Percentiles rank a stretch among this genome's conserved stretches.
These are phyloP conservation scores for Pleurotus eryngii DNA, from an alignment of 768 basidiomycete species.

Conservation along the genomic window DNA sequence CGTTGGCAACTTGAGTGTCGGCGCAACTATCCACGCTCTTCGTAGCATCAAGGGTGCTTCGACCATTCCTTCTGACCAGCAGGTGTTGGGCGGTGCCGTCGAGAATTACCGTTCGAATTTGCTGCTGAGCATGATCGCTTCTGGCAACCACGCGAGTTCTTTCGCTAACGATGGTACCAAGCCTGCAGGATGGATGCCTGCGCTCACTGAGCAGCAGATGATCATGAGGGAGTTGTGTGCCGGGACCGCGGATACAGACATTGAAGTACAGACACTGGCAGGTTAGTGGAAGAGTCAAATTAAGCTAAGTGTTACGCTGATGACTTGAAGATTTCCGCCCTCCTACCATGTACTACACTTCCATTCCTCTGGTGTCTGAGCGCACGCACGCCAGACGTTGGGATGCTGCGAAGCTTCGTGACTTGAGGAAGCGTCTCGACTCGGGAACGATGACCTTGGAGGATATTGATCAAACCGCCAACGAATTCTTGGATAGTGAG, in stretches of 20 bases:
- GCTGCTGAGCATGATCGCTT: slow-evolving; percentile 82
- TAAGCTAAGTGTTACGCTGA: slow-evolving; percentile 3
- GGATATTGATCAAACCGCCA: slow-evolving; percentile 88
- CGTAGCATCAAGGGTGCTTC: slow-evolving; percentile 89
- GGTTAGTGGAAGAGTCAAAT: slow-evolving; percentile 50
- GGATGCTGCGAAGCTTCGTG: slow-evolving; percentile 92
- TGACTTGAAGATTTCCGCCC: slow-evolving; percentile 74
- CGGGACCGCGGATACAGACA: slow-evolving; percentile 74
- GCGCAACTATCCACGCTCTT: slow-evolving; percentile 84
- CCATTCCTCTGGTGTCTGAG: slow-evolving; percentile 88
- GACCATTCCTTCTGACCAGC: slow-evolving; percentile 89
- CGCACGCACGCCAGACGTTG: slow-evolving; percentile 81
- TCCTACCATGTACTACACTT: slow-evolving; percentile 94
- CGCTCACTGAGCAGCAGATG: slow-evolving; percentile 94
- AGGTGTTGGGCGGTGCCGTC: slow-evolving; percentile 85
- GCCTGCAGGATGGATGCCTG: slow-evolving; percentile 63
- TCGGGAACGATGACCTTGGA: slow-evolving; percentile 79
- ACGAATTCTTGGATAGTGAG: slow-evolving; percentile 90
- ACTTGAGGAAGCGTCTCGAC: slow-evolving; percentile 91
- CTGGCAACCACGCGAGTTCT: slow-evolving; percentile 61
- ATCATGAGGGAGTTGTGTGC: slow-evolving; percentile 90
- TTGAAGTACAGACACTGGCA: slow-evolving; percentile 80
- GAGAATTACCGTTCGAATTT: slow-evolving; percentile 96
- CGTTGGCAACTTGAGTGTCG: slow-evolving; percentile 80
- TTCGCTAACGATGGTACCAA: slow-evolving; percentile 57